Conservation (phyloP, 768 basidiomycete genomes). For the Collybiopsis confluens region DNA sequence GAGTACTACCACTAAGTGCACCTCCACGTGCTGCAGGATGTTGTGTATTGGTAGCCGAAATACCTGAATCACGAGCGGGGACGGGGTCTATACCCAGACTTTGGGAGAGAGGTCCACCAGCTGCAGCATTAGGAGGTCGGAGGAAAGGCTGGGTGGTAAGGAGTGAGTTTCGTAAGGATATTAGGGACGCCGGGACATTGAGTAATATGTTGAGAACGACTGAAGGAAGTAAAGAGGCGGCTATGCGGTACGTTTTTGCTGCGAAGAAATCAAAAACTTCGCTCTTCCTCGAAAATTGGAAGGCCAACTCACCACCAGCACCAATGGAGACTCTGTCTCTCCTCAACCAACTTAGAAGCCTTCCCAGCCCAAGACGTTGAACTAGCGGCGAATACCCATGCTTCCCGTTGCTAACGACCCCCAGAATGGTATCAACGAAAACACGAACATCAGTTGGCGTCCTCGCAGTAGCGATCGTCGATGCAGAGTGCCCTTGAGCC, state of each 20-base stretch:
- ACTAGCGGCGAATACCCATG: slow-evolving; percentile 22
- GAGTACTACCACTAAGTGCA: neutral
- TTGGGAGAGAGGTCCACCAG: slow-evolving; percentile 5
- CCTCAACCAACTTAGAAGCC: slow-evolving; percentile 38
- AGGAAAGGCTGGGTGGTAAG: slow-evolving; percentile 46
- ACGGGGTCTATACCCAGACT: neutral
- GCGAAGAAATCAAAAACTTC: slow-evolving; percentile 9
- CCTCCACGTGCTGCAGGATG: neutral
- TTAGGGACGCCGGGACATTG: slow-evolving; percentile 60
- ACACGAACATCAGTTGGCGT: slow-evolving; percentile 33
- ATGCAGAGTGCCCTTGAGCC: slow-evolving; percentile 14
- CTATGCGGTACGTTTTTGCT: slow-evolving; percentile 69
- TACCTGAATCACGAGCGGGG: no score
- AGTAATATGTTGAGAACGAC: slow-evolving; percentile 61
- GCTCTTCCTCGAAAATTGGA: neutral
- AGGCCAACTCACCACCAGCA: slow-evolving; percentile 61
- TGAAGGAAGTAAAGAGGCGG: slow-evolving; percentile 61
- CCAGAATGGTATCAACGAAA: slow-evolving; percentile 56
- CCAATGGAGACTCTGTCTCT: slow-evolving; percentile 73
- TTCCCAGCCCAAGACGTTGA: slow-evolving; percentile 11
- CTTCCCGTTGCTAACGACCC: slow-evolving; percentile 56
- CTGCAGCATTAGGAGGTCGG: slow-evolving; percentile 20
- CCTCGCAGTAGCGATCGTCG: neutral
- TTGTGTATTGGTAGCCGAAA: neutral
- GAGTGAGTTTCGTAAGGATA: slow-evolving; percentile 58